Evolutionary conservation across 306 rosid species (phyloP).

Genomic region (Medicago truncatula): DNA sequence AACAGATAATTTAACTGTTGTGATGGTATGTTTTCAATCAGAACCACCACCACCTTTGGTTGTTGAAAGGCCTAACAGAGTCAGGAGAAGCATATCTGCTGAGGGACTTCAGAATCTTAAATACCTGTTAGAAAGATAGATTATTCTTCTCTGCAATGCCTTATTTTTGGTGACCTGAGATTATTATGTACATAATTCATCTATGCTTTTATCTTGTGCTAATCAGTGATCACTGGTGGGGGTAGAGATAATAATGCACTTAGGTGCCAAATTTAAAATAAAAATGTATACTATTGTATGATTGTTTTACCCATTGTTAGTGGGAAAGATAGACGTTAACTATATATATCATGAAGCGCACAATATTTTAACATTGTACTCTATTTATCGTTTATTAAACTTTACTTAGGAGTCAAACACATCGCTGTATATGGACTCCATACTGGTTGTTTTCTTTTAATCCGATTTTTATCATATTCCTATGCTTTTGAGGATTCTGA

Average conservation of each 20-base stretch:
- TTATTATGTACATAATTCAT: constrained; percentile 53
- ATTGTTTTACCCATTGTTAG: constrained; percentile 38
- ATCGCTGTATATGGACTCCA: neutral
- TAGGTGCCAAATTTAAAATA: constrained; percentile 41
- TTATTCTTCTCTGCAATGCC: constrained; percentile 28
- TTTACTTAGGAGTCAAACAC: constrained; percentile 1
- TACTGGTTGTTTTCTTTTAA: neutral
- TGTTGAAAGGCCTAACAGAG: constrained; percentile 61
- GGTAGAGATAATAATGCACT: constrained; percentile 40
- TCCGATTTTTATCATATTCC: neutral
- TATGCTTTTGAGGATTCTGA: neutral
- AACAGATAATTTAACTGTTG: constrained; percentile 78
- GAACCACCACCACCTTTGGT: constrained; percentile 73
- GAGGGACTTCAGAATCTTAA: constrained; percentile 85
- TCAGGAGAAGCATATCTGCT: constrained; percentile 84
- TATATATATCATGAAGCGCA: constrained; percentile 37
- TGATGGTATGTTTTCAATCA: constrained; percentile 78
- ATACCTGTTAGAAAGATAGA: constrained; percentile 57
- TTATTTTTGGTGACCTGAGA: constrained; percentile 36
- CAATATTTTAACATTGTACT: constrained; percentile 35
- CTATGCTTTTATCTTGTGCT: constrained; percentile 30
- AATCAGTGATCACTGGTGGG: constrained; percentile 26
- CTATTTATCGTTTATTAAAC: neutral
- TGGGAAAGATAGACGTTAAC: constrained; percentile 37
- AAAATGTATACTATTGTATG: constrained; percentile 17